Evolutionary conservation across 768 basidiomycete species (phyloP).

Genomic region (Auricularia sp.): DNA sequence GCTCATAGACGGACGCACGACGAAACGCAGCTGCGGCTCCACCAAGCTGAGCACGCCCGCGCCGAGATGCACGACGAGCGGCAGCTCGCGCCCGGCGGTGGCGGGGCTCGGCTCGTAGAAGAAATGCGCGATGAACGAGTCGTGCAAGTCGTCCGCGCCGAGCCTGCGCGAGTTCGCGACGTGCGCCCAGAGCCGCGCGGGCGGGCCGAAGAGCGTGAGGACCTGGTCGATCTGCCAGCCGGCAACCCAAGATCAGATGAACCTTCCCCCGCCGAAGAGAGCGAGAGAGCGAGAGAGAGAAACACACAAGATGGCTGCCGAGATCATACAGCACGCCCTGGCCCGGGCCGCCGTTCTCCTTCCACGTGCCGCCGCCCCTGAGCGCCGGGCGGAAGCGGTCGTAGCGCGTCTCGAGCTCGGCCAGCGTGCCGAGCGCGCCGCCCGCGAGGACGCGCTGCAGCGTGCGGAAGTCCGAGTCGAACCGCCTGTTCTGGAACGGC

Average conservation of each 20-base stretch:
- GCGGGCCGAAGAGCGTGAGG: conserved; percentile 65
- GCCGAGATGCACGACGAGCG: conserved; percentile 56
- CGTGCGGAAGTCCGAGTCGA: conserved; percentile 70
- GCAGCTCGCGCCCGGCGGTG: conserved; percentile 14
- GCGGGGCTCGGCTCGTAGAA: conserved; percentile 15
- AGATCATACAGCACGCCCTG: conserved; percentile 68
- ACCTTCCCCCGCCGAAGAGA: too few relatives aligned
- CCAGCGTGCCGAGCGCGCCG: conserved; percentile 41
- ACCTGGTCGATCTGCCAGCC: conserved; percentile 79
- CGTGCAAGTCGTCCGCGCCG: conserved; percentile 1
- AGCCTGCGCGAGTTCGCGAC: conserved; percentile 59
- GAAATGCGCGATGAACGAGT: conserved; percentile 17
- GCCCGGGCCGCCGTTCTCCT: conserved; percentile 53
- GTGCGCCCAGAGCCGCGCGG: conserved; percentile 55
- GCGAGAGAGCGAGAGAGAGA: too few relatives aligned
- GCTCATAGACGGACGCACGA: conserved; percentile 32
- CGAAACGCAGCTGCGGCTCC: conserved; percentile 56
- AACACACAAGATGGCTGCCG: conserved; percentile 66
- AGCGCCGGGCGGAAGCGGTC: conserved; percentile 60
- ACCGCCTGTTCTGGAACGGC: conserved; percentile 49
- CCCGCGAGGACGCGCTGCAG: conserved; percentile 44
- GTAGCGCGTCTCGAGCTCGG: conserved; percentile 70
- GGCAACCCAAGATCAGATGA: too few relatives aligned
- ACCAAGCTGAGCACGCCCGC: conserved; percentile 61
- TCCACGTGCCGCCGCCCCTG: conserved; percentile 57